Conservation (phyloP, 1,139 yeast genomes). For the Hemisphaericaspora subhashii region DNA sequence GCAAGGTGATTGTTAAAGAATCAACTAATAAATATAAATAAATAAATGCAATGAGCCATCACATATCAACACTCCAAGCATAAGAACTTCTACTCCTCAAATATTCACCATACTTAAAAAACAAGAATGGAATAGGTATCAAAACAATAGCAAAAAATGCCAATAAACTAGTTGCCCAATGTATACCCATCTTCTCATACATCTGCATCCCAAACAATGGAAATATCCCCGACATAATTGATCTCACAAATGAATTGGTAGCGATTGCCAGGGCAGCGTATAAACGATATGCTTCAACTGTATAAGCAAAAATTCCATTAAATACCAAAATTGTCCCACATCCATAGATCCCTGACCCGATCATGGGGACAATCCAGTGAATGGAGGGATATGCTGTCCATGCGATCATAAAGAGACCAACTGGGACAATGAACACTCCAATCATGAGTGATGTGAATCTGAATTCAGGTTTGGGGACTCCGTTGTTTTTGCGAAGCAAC, state of each 20-base stretch:
- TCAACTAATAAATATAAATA: not conserved
- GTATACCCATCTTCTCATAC: slow-evolving; percentile 36
- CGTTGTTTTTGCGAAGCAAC: slow-evolving; percentile 28
- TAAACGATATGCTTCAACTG: slow-evolving; percentile 40
- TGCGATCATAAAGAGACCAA: slow-evolving; percentile 40
- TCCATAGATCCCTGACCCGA: slow-evolving; percentile 39
- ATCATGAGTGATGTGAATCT: slow-evolving; percentile 37
- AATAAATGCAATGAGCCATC: not conserved
- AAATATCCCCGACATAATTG: slow-evolving; percentile 38
- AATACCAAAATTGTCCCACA: slow-evolving; percentile 41
- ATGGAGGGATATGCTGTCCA: slow-evolving; percentile 39
- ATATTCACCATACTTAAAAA: slow-evolving; percentile 34
- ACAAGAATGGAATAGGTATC: slow-evolving; percentile 39
- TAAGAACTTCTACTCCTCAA: slow-evolving; percentile 27
- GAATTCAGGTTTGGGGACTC: slow-evolving; percentile 36
- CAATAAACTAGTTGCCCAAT: slow-evolving; percentile 43
- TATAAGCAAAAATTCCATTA: slow-evolving; percentile 39
- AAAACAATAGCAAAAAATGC: slow-evolving; percentile 32
- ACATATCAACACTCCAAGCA: slow-evolving; percentile 20
- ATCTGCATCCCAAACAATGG: slow-evolving; percentile 40
- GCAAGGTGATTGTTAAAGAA: no score
- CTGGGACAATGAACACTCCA: slow-evolving; percentile 37
- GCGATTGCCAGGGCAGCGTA: slow-evolving; percentile 46
- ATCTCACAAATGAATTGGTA: slow-evolving; percentile 39
- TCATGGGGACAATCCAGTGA: slow-evolving; percentile 44